Evolutionary conservation across 1,284 basidiomycete genomes (phyloP).

Genomic region (Leucoagaricus sp.): DNA sequence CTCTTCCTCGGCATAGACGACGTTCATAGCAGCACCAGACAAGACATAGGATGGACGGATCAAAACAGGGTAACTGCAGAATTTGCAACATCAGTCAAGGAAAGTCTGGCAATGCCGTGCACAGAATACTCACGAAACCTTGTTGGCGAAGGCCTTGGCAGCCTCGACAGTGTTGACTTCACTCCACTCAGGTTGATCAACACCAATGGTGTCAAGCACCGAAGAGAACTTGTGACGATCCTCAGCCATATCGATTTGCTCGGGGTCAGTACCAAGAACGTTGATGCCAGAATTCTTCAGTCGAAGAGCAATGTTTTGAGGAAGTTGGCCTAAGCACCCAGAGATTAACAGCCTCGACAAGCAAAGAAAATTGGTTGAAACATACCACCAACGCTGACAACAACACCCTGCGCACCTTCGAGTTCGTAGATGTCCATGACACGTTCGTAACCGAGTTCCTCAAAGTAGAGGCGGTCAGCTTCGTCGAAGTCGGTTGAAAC

Average conservation of each 20-base stretch:
- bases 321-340: constrained; percentile 72
- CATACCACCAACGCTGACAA: constrained; percentile 95
- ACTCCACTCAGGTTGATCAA: constrained; percentile 97
- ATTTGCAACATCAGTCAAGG: not conserved
- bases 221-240: constrained; percentile 99
- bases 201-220: constrained; percentile 91
- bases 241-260: constrained; percentile 95
- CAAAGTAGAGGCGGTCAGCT: constrained; percentile 98
- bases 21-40: constrained; percentile 99
- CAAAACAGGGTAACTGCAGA: constrained; percentile 84
- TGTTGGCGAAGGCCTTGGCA: constrained; percentile 89
- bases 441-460: constrained; percentile 96
- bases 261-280: constrained; percentile 95
- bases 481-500: constrained; percentile 99
- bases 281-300: constrained; percentile 91
- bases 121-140: constrained; percentile 74
- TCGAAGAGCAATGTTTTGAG: constrained; percentile 97
- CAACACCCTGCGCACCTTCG: constrained; percentile 89
- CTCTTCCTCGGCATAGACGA: constrained; percentile 90
- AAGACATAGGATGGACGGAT: constrained; percentile 98
- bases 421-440: constrained; percentile 99
- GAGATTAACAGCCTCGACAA: constrained; percentile 11
- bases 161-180: constrained; percentile 89
- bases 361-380: constrained; percentile 13
- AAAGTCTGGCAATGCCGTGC: not conserved